Evolutionary conservation across 2,329 filamentous ascomycete genomes (phyloP), one percentile per base, ranked within the genome.

Genomic region (Sporothrix protearum): DNA sequence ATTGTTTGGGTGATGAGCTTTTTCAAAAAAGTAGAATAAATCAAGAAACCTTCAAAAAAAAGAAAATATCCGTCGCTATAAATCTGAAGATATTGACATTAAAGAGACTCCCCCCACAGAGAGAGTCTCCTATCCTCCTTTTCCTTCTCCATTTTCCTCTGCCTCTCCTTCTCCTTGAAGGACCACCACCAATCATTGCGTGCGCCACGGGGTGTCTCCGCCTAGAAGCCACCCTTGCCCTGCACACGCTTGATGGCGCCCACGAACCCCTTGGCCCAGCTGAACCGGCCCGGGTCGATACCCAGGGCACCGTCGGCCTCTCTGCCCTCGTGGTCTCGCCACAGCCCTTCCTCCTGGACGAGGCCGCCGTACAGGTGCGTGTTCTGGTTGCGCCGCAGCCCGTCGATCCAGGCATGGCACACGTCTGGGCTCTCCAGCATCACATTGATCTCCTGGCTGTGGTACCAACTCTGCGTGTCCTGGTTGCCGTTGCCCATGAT

Each of bases 391-490:
- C 79, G 73, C 25, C 76, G 70, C 69, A 80, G 51, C 1, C 76
- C 87, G 19, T 88, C 86, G 25, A 87, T 83, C 91, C 91, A 93
- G 45, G 82, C 83, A 39, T 77, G 77, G 75, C 91, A 93, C 0
- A 94, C 81, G 0, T 83, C 78, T 0, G 79, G 76, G 25, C 86
- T 90, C 73, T 95, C 92, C 6, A 94, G 80, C 85, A 95, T 88
- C 30, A 94, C 79, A 75, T 95, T 94, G 70, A 92, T 85, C 78
- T 95, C 92, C 78, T 94, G 91, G 70, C 86, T 89, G 77, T 95
- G 92, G 75, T 86, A 94, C 89, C 91, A 94, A 25, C 86, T 89
- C 79, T 95, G 92, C 1, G 92, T 94, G 76, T 95, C 92, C 78
- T 94, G 90, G 76, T 94, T 95, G 0, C 91, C 92, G 74, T 88